These are phyloP conservation scores for Debaryomyces fabryi DNA, from an alignment of 1,139 yeast genomes.

Conservation along the genomic window DNA sequence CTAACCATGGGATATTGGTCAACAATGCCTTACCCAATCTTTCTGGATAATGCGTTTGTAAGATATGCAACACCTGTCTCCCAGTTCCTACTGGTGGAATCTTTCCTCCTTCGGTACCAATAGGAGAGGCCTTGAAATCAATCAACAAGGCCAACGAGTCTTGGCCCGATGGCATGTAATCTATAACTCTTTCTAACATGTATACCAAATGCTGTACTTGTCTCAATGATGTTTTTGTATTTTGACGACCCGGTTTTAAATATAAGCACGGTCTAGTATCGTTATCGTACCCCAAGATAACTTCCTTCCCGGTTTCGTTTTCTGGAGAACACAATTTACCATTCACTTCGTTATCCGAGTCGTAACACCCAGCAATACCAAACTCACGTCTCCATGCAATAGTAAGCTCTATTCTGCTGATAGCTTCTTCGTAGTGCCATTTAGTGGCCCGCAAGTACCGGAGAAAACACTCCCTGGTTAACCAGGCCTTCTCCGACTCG, in stretches of 20 bases:
- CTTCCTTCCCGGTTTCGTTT: conserved; percentile 52
- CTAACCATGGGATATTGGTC: conserved; percentile 52
- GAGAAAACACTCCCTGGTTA: conserved; percentile 51
- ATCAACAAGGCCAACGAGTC: conserved; percentile 50
- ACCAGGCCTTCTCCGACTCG: conserved; percentile 45
- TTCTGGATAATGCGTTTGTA: conserved; percentile 59
- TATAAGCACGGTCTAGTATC: conserved; percentile 53
- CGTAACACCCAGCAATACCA: conserved; percentile 38
- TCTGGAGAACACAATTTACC: conserved; percentile 37
- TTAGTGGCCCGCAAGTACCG: conserved; percentile 52
- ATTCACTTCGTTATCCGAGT: conserved; percentile 37
- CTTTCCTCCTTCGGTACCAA: conserved; percentile 59
- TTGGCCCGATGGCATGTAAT: conserved; percentile 54
- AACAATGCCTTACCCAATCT: conserved; percentile 51
- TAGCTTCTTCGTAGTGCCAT: conserved; percentile 45
- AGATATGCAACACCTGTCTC: conserved; percentile 70
- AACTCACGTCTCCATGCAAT: conserved; percentile 53
- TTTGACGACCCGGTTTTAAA: conserved; percentile 52
- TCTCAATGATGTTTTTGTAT: conserved; percentile 44
- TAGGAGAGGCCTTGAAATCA: conserved; percentile 50
- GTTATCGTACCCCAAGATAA: conserved; percentile 49
- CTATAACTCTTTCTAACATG: conserved; percentile 51
- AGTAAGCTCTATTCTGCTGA: conserved; percentile 44
- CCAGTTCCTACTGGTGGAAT: conserved; percentile 84
- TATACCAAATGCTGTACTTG: conserved; percentile 55